Base-by-base conservation (phyloP, 371 early-diverging fungal genomes). In the Enterocytospora artemiae region DNA sequence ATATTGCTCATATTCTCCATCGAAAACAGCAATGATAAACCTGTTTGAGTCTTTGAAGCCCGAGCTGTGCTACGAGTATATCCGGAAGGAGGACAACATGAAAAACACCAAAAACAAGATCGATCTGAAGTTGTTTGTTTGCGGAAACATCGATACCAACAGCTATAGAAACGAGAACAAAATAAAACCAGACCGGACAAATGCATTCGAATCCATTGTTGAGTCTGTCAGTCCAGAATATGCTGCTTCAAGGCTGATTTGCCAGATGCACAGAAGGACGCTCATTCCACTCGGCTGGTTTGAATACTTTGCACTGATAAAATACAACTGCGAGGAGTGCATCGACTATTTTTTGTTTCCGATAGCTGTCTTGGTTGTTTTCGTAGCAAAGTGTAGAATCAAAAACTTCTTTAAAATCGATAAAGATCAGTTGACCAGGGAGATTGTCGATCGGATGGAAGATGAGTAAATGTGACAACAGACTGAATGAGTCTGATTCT, bases 131-230 rank as follows among this genome's bases (percentile, higher is more conserved):
- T 83, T 88, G 55, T 89, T 85, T 64, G 86, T 84, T 65, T 85
- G 87, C 0, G 87, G 87, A 24, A 86, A 83, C 0, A 88, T 90
- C 56, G 79, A 82, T 32, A 83, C 87, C 0, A 87, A 86, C 34
- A 89, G 90, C 16, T 87, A 81, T 65, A 84, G 82, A 30, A 74
- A 63, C 2, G 90, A 84, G 82, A 86, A 89, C 63, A 49, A 79
- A 75, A 87, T 83, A 3, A 91, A 91, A 72, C 89, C 89, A 12
- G 54, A 80, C 49, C 72, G 87, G 1, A 88, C 90, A 0, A 84
- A 82, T 53, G 77, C 79, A n/a, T 83, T 91, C 46, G 91, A 91
- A 71, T 86, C 16, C 9, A 45, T 58, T 30, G n/a, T n/a, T 32
- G 1, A 14, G 16, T 33, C 45, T 7, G 34, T 34, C 24, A n/a